These are phyloP conservation scores for Ascochyta rabiei DNA, from an alignment of 2,329 filamentous ascomycete species.

Conservation along the genomic window DNA sequence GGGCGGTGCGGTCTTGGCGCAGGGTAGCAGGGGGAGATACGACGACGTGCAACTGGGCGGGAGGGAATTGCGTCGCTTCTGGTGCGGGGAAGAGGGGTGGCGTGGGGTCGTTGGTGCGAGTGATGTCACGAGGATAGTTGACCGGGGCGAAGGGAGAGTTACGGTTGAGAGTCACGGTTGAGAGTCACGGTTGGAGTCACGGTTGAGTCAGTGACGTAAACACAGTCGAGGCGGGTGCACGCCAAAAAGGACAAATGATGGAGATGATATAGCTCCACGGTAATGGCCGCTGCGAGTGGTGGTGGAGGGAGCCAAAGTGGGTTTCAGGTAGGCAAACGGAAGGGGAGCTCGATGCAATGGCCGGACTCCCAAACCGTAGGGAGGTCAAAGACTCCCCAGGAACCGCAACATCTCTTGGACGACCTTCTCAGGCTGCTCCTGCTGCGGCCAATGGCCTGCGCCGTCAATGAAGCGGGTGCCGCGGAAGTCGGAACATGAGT, in stretches of 20 bases:
- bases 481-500: conserved; percentile 60
- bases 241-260: neutral
- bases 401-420: conserved; percentile 56
- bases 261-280: neutral
- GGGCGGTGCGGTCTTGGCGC: too few species aligned
- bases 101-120: too few species aligned
- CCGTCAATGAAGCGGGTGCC: conserved; percentile 61
- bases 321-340: conserved; percentile 9
- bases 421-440: conserved; percentile 66
- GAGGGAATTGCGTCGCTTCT: too few species aligned
- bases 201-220: too few species aligned
- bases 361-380: neutral
- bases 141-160: too few species aligned
- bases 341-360: neutral
- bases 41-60: too few species aligned
- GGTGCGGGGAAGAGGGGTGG: too few species aligned
- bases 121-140: too few species aligned
- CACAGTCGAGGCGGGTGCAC: too few species aligned
- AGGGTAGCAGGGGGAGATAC: too few species aligned
- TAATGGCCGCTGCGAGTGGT: neutral
- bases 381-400: conserved; percentile 23
- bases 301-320: neutral
- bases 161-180: too few species aligned
- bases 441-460: conserved; percentile 73
- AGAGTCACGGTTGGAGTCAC: too few species aligned